These are phyloP conservation scores for Passalora sequoiae DNA, from an alignment of 2,329 filamentous ascomycete species.

Conservation along the genomic window DNA sequence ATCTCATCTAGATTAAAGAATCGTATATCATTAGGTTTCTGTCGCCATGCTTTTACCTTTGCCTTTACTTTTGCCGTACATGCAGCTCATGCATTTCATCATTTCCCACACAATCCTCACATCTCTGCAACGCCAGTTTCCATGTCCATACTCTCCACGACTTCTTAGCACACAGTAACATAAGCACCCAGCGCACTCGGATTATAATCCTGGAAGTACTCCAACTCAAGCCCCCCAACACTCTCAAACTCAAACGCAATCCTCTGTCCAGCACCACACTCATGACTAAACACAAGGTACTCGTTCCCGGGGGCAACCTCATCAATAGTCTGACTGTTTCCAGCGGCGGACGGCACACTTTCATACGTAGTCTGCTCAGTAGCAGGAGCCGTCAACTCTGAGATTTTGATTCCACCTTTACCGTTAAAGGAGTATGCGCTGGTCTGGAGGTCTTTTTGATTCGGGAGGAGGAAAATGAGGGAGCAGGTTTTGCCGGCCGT, in stretches of 20 bases:
- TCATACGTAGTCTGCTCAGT: conserved; percentile 49
- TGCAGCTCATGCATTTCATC: background rate
- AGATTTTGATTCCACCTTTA: conserved; percentile 19
- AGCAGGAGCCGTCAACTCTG: conserved; percentile 44
- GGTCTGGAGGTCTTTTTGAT: conserved; percentile 53
- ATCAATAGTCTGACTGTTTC: conserved; percentile 2
- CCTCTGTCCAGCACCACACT: conserved; percentile 14
- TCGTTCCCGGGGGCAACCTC: conserved; percentile 12
- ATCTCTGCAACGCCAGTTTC: too few relatives aligned
- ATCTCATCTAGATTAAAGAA: background rate
- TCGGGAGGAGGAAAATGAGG: conserved; percentile 61
- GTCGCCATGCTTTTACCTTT: background rate
- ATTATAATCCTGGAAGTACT: conserved; percentile 21
- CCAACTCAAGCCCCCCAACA: conserved; percentile 12
- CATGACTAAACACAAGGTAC: conserved; percentile 14
- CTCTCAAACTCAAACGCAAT: conserved; percentile 11
- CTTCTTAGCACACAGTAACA: conserved; percentile 28
- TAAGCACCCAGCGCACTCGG: conserved; percentile 23
- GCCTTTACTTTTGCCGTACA: background rate
- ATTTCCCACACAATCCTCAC: background rate
- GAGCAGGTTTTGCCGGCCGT: conserved; percentile 57
- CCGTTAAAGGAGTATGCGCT: conserved; percentile 49
- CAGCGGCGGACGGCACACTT: conserved; percentile 27
- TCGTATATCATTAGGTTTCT: background rate
- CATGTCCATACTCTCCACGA: too few relatives aligned